Base-by-base conservation (phyloP, 345 rosid species). In the Populus simonii region DNA sequence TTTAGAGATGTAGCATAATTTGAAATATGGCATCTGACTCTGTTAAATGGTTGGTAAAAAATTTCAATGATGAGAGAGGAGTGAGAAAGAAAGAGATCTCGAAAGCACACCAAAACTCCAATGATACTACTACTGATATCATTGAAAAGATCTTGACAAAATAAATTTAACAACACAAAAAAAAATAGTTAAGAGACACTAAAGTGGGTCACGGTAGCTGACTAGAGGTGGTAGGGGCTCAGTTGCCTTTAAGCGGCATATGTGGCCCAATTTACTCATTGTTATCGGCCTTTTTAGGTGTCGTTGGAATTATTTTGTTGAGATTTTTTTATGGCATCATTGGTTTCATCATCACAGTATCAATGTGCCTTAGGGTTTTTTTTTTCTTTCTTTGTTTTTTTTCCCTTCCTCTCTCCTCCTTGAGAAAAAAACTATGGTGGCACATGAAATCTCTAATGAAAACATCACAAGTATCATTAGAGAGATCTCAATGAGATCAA, bases 71-170 rank as follows among this genome's bases (percentile, higher is more conserved):
- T 7, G 0, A 38, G 0, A 38, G 3, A 9, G 3, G 12, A 41
- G 12, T 1, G 3, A 10, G 0, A 41, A 12, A 41, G 0, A 39
- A 41, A 41, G 0, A 41, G 5, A 33, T 33, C 0, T 41, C 0
- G 3, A 0, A 41, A 0, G 3, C 3, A 11, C 1, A 11, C 0
- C 0, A 1, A 43, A 43, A 43, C 0, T 43, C 0, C 0, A 13
- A 11, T 43, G 0, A 43, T 43, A 3, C 2, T 0, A 43, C 15
- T 43, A 43, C 2, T 1, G 0, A 10, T 3, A 43, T 11, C 1
- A 2, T 10, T 43, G 0, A 43, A 43, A 43, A 10, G 15, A 43
- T 43, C 2, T 43, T 11, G 0, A 43, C 11, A 43, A 43, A 0
- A 43, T 10, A 13, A 43, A 43, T 43, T 1, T 3, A 11, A 11